These are phyloP conservation scores for Biancaea sappan DNA, from an alignment of 306 rosid species.

Conservation along the genomic window DNA sequence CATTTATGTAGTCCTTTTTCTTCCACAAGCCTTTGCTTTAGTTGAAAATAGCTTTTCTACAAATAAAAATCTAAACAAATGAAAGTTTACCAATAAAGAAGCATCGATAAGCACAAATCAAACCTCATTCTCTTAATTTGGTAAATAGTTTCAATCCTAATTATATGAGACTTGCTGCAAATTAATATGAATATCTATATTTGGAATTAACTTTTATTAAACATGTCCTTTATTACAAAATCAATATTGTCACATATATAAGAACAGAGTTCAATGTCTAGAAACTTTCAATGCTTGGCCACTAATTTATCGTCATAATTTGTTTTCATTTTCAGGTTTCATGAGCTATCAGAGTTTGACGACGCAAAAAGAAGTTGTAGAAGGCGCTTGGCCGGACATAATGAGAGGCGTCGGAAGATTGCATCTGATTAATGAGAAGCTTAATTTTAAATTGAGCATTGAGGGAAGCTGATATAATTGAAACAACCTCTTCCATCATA, in stretches of 20 bases:
- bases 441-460: not conserved
- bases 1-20: not conserved
- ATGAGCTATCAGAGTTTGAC: constrained; percentile 75
- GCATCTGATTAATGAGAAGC: constrained; percentile 37
- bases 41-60: too few species aligned
- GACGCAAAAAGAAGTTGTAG: constrained; percentile 82
- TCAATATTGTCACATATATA: not conserved
- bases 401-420: constrained; percentile 80
- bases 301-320: constrained; percentile 18
- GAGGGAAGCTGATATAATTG: constrained; percentile 38
- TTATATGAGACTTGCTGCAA: not conserved
- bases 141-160: too few species aligned
- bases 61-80: too few species aligned
- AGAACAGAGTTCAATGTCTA: not conserved
- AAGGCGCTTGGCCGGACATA: constrained; percentile 87
- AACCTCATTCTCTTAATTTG: not conserved
- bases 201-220: not conserved
- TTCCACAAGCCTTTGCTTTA: not conserved
- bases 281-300: not conserved
- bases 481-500: constrained; percentile 30
- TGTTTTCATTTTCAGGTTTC: constrained; percentile 58
- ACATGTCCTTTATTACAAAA: not conserved
- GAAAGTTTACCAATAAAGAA: not conserved
- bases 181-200: not conserved
- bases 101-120: not conserved